A percentile compares a stretch with the other conserved stretches of the same genome.
phyloP scores from a whole-genome alignment of 257 asterid genomes.

The Mitragyna speciosa region DNA sequence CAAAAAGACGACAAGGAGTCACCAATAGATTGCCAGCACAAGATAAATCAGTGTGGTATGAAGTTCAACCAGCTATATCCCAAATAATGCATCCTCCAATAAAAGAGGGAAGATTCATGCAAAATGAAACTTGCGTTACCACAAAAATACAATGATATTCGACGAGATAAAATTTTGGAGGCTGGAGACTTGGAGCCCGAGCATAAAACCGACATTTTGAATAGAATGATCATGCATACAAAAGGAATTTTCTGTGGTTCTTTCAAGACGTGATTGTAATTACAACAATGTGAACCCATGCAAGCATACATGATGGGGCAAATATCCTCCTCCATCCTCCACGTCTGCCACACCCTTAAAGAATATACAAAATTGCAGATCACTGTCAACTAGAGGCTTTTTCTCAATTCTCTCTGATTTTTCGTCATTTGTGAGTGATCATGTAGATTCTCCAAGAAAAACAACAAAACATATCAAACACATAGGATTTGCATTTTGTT shows the following conservation, averaged over 20 bases:
- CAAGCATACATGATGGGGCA: background rate
- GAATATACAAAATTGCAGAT: background rate
- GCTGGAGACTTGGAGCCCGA: too few species aligned
- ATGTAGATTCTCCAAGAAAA: background rate
- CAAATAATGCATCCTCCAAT: too few species aligned
- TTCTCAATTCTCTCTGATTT: background rate
- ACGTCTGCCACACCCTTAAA: background rate
- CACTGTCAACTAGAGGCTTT: background rate
- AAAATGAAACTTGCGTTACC: background rate
- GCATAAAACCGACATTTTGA: background rate
- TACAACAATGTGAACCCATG: background rate
- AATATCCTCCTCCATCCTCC: background rate
- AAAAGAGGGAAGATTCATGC: background rate
- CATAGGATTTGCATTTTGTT: background rate
- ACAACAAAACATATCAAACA: background rate
- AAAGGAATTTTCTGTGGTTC: background rate
- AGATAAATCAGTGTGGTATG: background rate
- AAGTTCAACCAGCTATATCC: background rate
- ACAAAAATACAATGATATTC: too few species aligned
- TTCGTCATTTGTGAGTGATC: background rate
- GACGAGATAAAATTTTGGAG: too few species aligned
- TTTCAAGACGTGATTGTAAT: background rate
- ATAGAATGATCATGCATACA: background rate
- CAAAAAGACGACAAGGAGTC: background rate
- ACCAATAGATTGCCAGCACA: background rate